These are phyloP conservation scores for Podospora pseudopauciseta DNA, from an alignment of 495 filamentous ascomycete genomes.

Conservation along the genomic window DNA sequence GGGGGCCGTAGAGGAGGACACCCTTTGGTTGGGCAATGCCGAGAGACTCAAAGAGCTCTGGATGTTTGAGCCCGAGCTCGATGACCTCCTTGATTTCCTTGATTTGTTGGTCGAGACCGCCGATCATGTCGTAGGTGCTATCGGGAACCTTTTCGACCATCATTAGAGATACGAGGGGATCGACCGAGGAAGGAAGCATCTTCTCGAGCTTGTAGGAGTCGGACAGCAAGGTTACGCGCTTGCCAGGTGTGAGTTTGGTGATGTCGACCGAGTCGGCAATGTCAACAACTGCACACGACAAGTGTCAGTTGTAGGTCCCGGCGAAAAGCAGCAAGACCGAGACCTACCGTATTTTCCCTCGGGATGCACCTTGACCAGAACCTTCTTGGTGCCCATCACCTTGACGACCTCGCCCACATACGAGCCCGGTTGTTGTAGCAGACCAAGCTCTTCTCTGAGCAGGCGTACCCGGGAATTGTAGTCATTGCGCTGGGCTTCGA, in stretches of 20 bases:
- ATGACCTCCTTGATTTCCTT: conserved; percentile 99
- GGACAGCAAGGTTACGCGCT: conserved; percentile 92
- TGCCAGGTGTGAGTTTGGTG: conserved; percentile 91
- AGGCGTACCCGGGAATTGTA: conserved; percentile 98
- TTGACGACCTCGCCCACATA: conserved; percentile 99
- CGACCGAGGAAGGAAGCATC: conserved; percentile 95
- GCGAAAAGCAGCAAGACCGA: background rate
- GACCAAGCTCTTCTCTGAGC: conserved; percentile 90
- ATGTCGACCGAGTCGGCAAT: conserved; percentile 93
- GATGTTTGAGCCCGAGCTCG: conserved; percentile 96
- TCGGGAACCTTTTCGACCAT: conserved; percentile 99
- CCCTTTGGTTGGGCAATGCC: conserved; percentile 98
- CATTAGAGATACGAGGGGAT: conserved; percentile 99
- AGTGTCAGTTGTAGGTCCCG: background rate
- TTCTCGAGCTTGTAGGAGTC: conserved; percentile 98
- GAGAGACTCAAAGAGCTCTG: conserved; percentile 96
- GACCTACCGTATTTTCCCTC: conserved; percentile 97
- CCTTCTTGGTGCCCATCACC: conserved; percentile 99
- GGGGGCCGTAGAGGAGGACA: conserved; percentile 93
- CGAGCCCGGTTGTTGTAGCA: conserved; percentile 94
- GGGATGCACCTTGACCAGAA: conserved; percentile 97
- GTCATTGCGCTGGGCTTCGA: conserved; percentile 98
- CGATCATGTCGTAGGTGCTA: conserved; percentile 99
- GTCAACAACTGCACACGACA: conserved; percentile 72
- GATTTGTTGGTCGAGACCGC: conserved; percentile 97